Evolutionary conservation across 176 grass and related monocot genomes (phyloP), one percentile per base, ranked within the genome.

Genomic region (Triticum turgidum): DNA sequence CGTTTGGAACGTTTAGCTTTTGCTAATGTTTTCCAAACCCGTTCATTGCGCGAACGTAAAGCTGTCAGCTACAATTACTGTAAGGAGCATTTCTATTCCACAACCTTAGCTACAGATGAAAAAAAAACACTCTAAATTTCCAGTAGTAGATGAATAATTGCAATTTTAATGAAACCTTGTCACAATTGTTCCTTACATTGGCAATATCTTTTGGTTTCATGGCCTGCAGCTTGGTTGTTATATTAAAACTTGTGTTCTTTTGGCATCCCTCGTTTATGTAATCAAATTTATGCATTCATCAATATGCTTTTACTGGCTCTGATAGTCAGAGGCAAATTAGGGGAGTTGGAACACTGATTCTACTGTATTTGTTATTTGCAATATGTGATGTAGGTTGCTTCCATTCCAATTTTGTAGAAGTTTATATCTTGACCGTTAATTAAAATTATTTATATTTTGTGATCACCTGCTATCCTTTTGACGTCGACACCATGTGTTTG

Each of bases 1-100:
- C 35, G 86, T 83, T 80, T 95, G 76, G 82, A 84, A 52, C 35
- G 86, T 80, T 80, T 95, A 79, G 90, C 89, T 86, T 92, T 86
- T 82, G 78, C 42, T 83, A 78, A 72, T 83, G 69, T 80, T 66
- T 74, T 41, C 76, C 78, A 79, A 83, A 86, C 79, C 66, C 93
- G 91, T 25, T 81, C 84, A 74, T 45, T 89, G 70, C 90, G 93
- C 2, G 47, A 88, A 70, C 88, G 88, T 32, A 91, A 85, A 35
- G 90, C 81, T 75, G 88, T 95, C 74, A 84, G 20, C 84, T 98
- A 98, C 82, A 83, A 63, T 79, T 98, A 89, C 38, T 78, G 96
- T 98, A 94, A 89, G 92, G 67, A 82, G 21, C 44, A 84, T 91
- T 47, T 87, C 18, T 74, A 20, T 84, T 64, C 10, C 32, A 13